These are phyloP conservation scores for Scytalidium lignicola DNA, from an alignment of 2,329 filamentous ascomycete species.

Conservation along the genomic window DNA sequence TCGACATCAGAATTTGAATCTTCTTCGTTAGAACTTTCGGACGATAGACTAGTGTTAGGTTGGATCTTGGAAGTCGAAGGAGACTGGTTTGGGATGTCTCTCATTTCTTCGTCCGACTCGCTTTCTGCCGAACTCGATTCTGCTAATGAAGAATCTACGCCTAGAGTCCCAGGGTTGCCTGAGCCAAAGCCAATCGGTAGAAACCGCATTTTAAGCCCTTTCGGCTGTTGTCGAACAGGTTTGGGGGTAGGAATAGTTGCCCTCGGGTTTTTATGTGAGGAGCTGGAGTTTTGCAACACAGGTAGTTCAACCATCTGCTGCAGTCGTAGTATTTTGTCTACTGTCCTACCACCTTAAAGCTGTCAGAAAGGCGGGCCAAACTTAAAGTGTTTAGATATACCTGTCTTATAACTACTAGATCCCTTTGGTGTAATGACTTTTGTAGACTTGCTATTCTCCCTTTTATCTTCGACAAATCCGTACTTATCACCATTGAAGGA, in stretches of 20 bases:
- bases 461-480: constrained; percentile 48
- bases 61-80: background rate
- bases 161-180: constrained; percentile 37
- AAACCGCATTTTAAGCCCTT: constrained; percentile 62
- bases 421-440: constrained; percentile 57
- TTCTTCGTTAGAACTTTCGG: constrained; percentile 1
- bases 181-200: constrained; percentile 56
- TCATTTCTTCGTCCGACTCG: constrained; percentile 16
- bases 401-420: constrained; percentile 47
- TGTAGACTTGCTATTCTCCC: constrained; percentile 45
- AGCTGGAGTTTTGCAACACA: constrained; percentile 32
- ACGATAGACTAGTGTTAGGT: constrained; percentile 1
- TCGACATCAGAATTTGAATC: constrained; percentile 9
- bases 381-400: constrained; percentile 35
- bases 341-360: constrained; percentile 34
- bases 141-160: constrained; percentile 10
- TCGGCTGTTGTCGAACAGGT: constrained; percentile 58
- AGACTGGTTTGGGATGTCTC: constrained; percentile 2
- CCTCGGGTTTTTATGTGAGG: constrained; percentile 33
- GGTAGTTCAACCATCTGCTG: constrained; percentile 55
- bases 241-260: constrained; percentile 44
- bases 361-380: background rate
- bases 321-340: constrained; percentile 60
- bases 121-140: constrained; percentile 7
- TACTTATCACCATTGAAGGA: constrained; percentile 61